Conservation (phyloP, 2,329 filamentous ascomycete species). For the Epichloe uncinata region DNA sequence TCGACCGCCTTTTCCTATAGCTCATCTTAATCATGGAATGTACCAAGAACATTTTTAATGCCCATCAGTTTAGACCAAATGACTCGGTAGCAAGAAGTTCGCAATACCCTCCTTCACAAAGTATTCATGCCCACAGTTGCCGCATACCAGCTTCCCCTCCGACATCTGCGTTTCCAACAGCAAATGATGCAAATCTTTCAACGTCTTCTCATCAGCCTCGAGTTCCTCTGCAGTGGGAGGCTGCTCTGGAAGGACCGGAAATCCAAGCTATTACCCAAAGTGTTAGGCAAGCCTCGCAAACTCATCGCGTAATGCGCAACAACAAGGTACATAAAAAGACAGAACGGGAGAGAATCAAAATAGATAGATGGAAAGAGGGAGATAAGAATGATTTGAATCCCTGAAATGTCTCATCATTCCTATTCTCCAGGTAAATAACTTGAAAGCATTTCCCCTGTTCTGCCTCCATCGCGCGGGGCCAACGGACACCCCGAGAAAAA, state of each 20-base stretch:
- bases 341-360: too few species aligned
- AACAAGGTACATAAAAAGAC: too few species aligned
- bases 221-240: conserved; percentile 50
- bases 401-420: too few species aligned
- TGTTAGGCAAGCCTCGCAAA: too few species aligned
- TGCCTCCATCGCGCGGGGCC: too few species aligned
- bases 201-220: conserved; percentile 51
- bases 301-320: too few species aligned
- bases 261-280: conserved; percentile 49
- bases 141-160: conserved; percentile 76
- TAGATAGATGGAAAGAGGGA: too few species aligned
- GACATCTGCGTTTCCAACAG: conserved; percentile 82
- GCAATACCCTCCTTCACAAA: conserved; percentile 90
- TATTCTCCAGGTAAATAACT: too few species aligned
- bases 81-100: conserved; percentile 87
- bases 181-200: conserved; percentile 67
- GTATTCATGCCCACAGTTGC: conserved; percentile 87
- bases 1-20: not conserved
- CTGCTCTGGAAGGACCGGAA: conserved; percentile 55
- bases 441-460: too few species aligned
- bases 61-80: conserved; percentile 46
- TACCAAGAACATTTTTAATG: not conserved
- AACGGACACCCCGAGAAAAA: too few species aligned
- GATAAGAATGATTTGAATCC: too few species aligned
- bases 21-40: not conserved